Evolutionary conservation across 2,329 filamentous ascomycete genomes (phyloP).

Genomic region (Raffaelea ambrosiae): DNA sequence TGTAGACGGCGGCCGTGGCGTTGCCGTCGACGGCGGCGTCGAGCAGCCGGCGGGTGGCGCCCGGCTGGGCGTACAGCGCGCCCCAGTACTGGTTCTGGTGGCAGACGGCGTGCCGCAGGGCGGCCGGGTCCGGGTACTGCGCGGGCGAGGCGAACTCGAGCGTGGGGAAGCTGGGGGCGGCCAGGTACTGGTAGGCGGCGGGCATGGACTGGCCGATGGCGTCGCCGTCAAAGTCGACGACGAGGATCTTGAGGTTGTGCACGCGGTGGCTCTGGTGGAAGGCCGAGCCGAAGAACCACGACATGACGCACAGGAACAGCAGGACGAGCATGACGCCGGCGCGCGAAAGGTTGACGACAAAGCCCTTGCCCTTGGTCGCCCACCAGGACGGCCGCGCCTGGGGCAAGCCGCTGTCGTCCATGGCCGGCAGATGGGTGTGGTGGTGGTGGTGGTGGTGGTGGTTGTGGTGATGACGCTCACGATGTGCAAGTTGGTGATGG

Average conservation of each 20-base stretch:
- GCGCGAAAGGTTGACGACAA: neutral
- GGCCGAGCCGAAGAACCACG: conserved; percentile 1
- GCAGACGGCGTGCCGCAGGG: conserved; percentile 25
- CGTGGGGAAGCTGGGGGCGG: conserved; percentile 20
- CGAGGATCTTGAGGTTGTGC: conserved; percentile 1
- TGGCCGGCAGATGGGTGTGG: too few species aligned
- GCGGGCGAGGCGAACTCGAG: conserved; percentile 18
- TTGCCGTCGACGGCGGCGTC: conserved; percentile 17
- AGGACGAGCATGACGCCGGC: neutral
- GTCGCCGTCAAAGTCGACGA: conserved; percentile 21
- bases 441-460: too few species aligned
- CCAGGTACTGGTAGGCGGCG: conserved; percentile 21
- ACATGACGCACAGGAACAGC: neutral
- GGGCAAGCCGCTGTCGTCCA: too few species aligned
- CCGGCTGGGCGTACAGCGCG: conserved; percentile 23
- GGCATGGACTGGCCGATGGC: conserved; percentile 22
- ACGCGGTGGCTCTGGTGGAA: neutral
- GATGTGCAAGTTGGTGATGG: too few species aligned
- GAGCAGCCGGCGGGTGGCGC: conserved; percentile 1
- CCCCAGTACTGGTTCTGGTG: conserved; percentile 25
- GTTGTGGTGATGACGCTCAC: too few species aligned
- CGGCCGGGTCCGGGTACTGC: conserved; percentile 18
- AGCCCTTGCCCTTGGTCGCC: neutral
- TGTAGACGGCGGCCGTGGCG: conserved; percentile 17
- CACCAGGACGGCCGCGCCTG: too few species aligned